Percentiles rank a stretch among this genome's conserved stretches.
Evolutionary conservation across 139 green algal species (phyloP).

Genomic region (Coelastrella sp.): DNA sequence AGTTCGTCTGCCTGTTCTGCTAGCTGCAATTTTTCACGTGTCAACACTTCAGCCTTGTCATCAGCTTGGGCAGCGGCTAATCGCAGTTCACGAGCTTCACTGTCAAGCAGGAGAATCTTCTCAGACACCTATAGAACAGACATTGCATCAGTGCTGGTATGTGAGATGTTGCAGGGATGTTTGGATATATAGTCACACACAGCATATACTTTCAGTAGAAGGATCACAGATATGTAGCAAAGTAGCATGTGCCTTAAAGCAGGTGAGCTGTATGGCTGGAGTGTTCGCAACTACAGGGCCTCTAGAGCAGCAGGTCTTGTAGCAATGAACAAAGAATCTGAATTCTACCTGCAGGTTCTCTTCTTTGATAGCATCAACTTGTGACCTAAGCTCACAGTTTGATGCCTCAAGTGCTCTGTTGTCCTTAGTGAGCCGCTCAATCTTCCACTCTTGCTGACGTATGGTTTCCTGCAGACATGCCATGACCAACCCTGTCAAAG

Average conservation of each 20-base stretch:
- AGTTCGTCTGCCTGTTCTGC: conserved; percentile 55
- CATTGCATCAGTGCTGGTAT: too few species aligned
- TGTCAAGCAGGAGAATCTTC: conserved; percentile 71
- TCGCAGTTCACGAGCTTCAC: conserved; percentile 55
- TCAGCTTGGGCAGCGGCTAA: conserved; percentile 42
- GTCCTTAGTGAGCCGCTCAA: conserved; percentile 66
- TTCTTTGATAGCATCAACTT: conserved; percentile 59
- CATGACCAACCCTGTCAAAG: background rate
- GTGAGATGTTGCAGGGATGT: too few species aligned
- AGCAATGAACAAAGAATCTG: too few species aligned
- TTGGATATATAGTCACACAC: too few species aligned
- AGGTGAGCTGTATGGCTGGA: too few species aligned
- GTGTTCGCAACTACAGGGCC: background rate
- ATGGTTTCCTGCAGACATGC: conserved; percentile 54
- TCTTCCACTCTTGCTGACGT: conserved; percentile 72
- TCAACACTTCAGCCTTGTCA: conserved; percentile 17
- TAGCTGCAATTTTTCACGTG: conserved; percentile 11
- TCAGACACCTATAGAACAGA: conserved; percentile 69
- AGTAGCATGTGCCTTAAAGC: too few species aligned
- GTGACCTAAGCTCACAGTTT: conserved; percentile 62
- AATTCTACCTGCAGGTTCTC: conserved; percentile 76
- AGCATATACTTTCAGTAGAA: too few species aligned
- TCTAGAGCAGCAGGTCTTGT: background rate
- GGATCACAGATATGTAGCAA: too few species aligned
- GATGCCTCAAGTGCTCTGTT: conserved; percentile 67